Conservation (phyloP, 192 early-diverging fungal species). For the Martensiomyces pterosporus region DNA sequence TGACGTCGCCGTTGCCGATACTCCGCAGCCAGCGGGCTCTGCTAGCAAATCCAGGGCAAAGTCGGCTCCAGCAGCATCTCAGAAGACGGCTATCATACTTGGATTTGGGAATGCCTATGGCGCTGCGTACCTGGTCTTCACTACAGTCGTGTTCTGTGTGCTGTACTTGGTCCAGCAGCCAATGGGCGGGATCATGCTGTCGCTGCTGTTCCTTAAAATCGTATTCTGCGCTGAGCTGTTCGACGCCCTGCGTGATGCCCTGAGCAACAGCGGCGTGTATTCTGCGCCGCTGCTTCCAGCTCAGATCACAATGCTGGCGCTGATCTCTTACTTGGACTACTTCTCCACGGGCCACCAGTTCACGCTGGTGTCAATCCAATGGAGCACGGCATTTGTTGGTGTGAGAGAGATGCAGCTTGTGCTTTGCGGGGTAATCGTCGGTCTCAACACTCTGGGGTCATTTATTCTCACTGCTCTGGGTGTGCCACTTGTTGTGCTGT, state of each 20-base stretch:
- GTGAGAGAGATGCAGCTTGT: slow-evolving; percentile 66
- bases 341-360: slow-evolving; percentile 94
- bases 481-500: slow-evolving; percentile 55
- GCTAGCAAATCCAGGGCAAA: neutral
- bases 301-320: slow-evolving; percentile 43
- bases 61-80: slow-evolving; percentile 5
- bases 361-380: slow-evolving; percentile 85
- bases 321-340: slow-evolving; percentile 61
- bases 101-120: slow-evolving; percentile 67
- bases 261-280: neutral
- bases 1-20: slow-evolving; percentile 30
- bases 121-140: slow-evolving; percentile 62
- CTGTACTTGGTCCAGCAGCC: slow-evolving; percentile 74
- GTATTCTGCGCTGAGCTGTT: slow-evolving; percentile 50
- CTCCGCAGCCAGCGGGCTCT: neutral
- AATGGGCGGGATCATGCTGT: slow-evolving; percentile 66
- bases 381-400: slow-evolving; percentile 85
- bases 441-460: slow-evolving; percentile 71
- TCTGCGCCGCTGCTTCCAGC: slow-evolving; percentile 31
- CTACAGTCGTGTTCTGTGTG: slow-evolving; percentile 58
- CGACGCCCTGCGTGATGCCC: slow-evolving; percentile 36
- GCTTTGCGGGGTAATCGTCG: slow-evolving; percentile 65
- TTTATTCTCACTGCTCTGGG: slow-evolving; percentile 51
- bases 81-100: slow-evolving; percentile 43
- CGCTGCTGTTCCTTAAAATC: slow-evolving; percentile 44